Evolutionary conservation across 1,284 basidiomycete species (phyloP).

Genomic region (Rhodotorula glutinis): DNA sequence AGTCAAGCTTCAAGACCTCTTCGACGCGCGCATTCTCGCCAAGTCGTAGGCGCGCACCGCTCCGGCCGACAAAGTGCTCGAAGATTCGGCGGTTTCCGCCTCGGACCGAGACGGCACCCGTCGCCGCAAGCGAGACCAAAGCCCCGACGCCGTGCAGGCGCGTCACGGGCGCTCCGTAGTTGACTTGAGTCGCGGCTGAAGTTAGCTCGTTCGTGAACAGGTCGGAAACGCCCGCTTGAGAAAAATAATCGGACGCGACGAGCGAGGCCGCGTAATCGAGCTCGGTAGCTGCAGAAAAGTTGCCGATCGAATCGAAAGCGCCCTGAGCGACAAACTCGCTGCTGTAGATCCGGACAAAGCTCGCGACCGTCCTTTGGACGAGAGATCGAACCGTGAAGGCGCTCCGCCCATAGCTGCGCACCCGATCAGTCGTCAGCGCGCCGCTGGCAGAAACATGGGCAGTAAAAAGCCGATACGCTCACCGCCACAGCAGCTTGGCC

Average conservation of each 20-base stretch:
- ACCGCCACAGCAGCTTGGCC: conserved; percentile 52
- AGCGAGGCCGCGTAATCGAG: conserved; percentile 56
- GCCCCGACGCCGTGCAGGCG: conserved; percentile 78
- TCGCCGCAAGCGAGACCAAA: conserved; percentile 67
- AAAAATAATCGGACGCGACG: conserved; percentile 62
- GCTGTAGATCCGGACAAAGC: conserved; percentile 62
- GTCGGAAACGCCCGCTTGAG: conserved; percentile 52
- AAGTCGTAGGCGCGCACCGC: conserved; percentile 52
- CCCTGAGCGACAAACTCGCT: conserved; percentile 55
- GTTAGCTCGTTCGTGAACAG: conserved; percentile 71
- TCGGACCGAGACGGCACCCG: conserved; percentile 63
- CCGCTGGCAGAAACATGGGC: too few relatives aligned
- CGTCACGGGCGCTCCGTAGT: conserved; percentile 75
- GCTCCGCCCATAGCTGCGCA: conserved; percentile 70
- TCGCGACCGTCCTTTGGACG: conserved; percentile 59
- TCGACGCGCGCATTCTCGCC: conserved; percentile 55
- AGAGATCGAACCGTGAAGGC: conserved; percentile 61
- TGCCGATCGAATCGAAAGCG: conserved; percentile 62
- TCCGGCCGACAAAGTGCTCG: conserved; percentile 68
- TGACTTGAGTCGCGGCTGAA: conserved; percentile 79
- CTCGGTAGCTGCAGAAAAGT: conserved; percentile 58
- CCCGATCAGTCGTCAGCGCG: too few relatives aligned
- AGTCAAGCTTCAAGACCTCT: conserved; percentile 49
- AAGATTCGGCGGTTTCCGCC: conserved; percentile 87
- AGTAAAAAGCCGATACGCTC: too few relatives aligned